A percentile compares a stretch with the other conserved stretches of the same genome.
Conservation (phyloP, 2,329 filamentous ascomycete species). For the Pyrenochaeta sp. region DNA sequence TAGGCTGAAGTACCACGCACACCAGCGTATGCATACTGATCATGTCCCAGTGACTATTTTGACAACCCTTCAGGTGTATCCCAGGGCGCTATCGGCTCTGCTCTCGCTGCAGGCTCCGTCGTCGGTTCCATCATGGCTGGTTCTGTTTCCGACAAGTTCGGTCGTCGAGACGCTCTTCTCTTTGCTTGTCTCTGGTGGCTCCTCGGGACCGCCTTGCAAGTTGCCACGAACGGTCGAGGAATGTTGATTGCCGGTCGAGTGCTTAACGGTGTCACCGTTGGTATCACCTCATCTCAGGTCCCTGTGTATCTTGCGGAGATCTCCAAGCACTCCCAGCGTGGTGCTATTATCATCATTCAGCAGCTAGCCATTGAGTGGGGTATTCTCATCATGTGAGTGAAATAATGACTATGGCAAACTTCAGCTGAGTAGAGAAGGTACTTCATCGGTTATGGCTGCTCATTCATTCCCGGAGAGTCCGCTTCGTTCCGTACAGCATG, state of each 20-base stretch:
- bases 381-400: constrained; percentile 46
- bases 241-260: constrained; percentile 59
- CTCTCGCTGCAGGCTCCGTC: constrained; percentile 45
- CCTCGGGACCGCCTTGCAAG: constrained; percentile 53
- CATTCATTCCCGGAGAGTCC: constrained; percentile 48
- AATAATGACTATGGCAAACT: neutral
- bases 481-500: constrained; percentile 58
- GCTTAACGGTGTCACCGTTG: constrained; percentile 54
- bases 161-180: constrained; percentile 57
- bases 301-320: constrained; percentile 58
- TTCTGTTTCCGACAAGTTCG: constrained; percentile 58
- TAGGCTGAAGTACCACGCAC: neutral
- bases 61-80: constrained; percentile 58
- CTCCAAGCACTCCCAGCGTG: constrained; percentile 53
- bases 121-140: constrained; percentile 61
- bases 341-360: constrained; percentile 55
- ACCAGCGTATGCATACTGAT: neutral
- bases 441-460: constrained; percentile 58
- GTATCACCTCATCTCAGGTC: constrained; percentile 56
- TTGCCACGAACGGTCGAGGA: constrained; percentile 47
- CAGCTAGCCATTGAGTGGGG: constrained; percentile 54
- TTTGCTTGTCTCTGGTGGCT: constrained; percentile 60
- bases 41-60: constrained; percentile 53
- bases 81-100: constrained; percentile 60
- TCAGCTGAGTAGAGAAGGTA: constrained; percentile 40